A percentile compares a stretch with the other conserved stretches of the same genome.
These are phyloP conservation scores for Stylosanthes scabra DNA, from an alignment of 331 rosid species.

Conservation along the genomic window DNA sequence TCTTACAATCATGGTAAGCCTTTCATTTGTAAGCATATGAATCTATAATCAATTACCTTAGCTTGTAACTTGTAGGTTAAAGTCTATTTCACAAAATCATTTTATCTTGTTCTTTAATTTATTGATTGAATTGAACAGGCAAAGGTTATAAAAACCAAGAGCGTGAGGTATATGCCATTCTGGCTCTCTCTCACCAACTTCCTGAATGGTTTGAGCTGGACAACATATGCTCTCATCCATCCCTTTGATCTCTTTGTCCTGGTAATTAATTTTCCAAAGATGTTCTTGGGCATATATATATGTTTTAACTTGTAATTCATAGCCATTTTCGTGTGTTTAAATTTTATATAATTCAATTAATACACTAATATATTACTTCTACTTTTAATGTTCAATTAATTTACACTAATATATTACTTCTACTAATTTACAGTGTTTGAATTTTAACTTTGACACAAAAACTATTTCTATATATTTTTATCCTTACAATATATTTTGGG, in stretches of 20 bases:
- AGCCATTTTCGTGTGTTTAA: too few species aligned
- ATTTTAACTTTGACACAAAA: too few species aligned
- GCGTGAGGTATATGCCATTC: slow-evolving; percentile 84
- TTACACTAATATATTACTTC: too few species aligned
- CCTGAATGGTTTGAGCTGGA: slow-evolving; percentile 70
- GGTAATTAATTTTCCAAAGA: slow-evolving; percentile 44
- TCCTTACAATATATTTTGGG: too few species aligned
- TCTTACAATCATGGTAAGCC: slow-evolving; percentile 73
- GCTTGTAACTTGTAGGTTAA: not conserved
- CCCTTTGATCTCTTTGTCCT: slow-evolving; percentile 63
- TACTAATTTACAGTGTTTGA: too few species aligned
- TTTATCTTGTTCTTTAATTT: not conserved
- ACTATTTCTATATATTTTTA: too few species aligned
- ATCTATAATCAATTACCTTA: too few species aligned
- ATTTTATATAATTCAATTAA: too few species aligned
- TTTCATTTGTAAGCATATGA: not conserved
- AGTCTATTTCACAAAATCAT: not conserved
- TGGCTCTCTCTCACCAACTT: slow-evolving; percentile 72
- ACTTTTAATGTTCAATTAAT: too few species aligned
- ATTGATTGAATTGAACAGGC: slow-evolving; percentile 39
- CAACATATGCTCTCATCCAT: slow-evolving; percentile 74
- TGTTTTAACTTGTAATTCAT: too few species aligned
- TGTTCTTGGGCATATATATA: too few species aligned
- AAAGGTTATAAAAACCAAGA: slow-evolving; percentile 66
- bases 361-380: too few species aligned